Percentiles rank a stretch among this genome's conserved stretches.
These are phyloP conservation scores for Serendipita indica DNA, from an alignment of 768 basidiomycete genomes.

Conservation along the genomic window DNA sequence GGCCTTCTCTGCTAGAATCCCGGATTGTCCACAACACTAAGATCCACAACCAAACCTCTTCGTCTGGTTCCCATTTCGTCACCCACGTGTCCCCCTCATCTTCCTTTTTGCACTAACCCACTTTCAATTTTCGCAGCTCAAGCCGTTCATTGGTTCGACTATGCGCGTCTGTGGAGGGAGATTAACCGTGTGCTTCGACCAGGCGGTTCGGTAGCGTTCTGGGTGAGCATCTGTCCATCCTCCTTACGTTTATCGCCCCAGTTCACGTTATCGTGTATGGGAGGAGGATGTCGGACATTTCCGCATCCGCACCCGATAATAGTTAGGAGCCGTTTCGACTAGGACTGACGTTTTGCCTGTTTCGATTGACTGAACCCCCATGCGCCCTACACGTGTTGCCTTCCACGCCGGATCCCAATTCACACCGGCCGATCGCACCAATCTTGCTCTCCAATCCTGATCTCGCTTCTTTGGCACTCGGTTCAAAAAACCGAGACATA, in stretches of 20 bases:
- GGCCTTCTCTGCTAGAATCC: no score
- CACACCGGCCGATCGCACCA: no score
- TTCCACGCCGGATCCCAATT: no score
- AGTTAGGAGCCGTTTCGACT: no score
- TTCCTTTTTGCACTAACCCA: background rate
- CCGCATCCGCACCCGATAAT: no score
- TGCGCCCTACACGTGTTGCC: background rate
- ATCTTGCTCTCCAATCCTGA: no score
- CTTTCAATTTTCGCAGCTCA: conserved; percentile 39
- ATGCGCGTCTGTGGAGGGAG: conserved; percentile 56
- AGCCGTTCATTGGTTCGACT: conserved; percentile 74
- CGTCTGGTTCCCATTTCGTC: conserved; percentile 9
- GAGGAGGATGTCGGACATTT: no score
- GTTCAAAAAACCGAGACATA: no score
- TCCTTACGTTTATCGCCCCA: background rate
- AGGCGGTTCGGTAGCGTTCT: conserved; percentile 56
- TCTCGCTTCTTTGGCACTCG: no score
- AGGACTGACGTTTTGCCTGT: background rate
- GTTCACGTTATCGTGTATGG: background rate
- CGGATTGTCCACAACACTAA: no score
- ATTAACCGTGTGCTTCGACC: conserved; percentile 41
- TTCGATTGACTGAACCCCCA: background rate
- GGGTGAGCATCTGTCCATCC: conserved; percentile 33
- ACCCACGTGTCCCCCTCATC: background rate
- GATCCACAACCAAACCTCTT: no score